A percentile compares a stretch with the other conserved stretches of the same genome.
Conservation (phyloP, 1,139 yeast species). For the Debaryomyces nepalensis region DNA sequence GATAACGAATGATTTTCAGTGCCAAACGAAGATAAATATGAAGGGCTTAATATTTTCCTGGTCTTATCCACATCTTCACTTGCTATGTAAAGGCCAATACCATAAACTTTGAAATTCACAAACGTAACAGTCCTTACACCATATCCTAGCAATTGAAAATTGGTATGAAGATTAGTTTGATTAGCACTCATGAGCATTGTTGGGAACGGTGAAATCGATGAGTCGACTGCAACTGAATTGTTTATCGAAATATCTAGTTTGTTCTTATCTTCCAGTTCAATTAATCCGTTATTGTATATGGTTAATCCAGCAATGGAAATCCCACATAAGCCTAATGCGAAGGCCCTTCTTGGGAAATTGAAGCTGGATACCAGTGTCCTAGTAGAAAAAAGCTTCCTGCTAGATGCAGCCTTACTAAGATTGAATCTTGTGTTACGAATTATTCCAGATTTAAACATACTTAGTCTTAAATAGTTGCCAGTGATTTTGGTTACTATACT, state of each 20-base stretch:
- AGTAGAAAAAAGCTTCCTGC: not conserved
- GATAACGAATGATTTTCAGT: conserved; percentile 18
- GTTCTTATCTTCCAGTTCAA: conserved; percentile 16
- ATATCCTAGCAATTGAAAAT: conserved; percentile 65
- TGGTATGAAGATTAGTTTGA: conserved; percentile 25
- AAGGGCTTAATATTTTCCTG: conserved; percentile 41
- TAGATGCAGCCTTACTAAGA: not conserved
- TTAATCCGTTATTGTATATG: conserved; percentile 13
- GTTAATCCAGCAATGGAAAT: conserved; percentile 12
- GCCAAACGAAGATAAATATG: conserved; percentile 14
- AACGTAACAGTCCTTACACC: conserved; percentile 88
- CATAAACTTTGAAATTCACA: conserved; percentile 82
- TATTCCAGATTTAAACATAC: conserved; percentile 9
- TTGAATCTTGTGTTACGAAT: conserved; percentile 1
- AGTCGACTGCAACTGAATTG: conserved; percentile 47
- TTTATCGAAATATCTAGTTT: conserved; percentile 7
- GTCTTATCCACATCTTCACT: conserved; percentile 56
- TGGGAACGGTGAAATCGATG: conserved; percentile 59
- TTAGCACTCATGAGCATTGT: conserved; percentile 26
- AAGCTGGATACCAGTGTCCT: not conserved
- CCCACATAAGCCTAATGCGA: conserved; percentile 7
- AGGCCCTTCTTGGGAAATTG: not conserved
- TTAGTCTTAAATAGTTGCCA: not conserved
- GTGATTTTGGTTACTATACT: not conserved
- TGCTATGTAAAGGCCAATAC: conserved; percentile 78